A percentile compares a stretch with the other conserved stretches of the same genome.
Conservation (phyloP, 2,329 filamentous ascomycete species). For the Thermoascus crustaceus region DNA sequence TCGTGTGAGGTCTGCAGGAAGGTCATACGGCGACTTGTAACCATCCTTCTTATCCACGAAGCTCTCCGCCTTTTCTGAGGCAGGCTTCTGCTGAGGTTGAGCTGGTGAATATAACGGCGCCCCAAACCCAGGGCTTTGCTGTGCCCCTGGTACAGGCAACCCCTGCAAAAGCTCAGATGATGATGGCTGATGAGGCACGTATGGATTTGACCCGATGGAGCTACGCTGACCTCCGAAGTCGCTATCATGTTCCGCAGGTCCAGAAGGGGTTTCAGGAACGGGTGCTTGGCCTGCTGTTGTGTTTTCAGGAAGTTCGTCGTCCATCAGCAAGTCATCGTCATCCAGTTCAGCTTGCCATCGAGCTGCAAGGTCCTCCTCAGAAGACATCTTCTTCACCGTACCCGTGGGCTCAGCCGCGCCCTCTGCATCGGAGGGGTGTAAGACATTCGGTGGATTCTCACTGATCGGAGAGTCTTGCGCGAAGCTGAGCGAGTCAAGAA, state of each 20-base stretch:
- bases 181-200: conserved; percentile 44
- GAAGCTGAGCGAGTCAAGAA: conserved; percentile 46
- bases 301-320: conserved; percentile 40
- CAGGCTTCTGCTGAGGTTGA: conserved; percentile 19
- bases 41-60: conserved; percentile 90
- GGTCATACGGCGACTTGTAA: conserved; percentile 89
- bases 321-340: conserved; percentile 77
- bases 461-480: conserved; percentile 19
- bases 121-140: conserved; percentile 10
- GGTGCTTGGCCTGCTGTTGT: conserved; percentile 12
- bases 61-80: conserved; percentile 58
- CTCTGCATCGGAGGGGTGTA: conserved; percentile 17
- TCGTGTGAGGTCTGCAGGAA: conserved; percentile 72
- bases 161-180: conserved; percentile 39
- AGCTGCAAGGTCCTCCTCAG: conserved; percentile 60
- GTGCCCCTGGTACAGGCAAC: conserved; percentile 18
- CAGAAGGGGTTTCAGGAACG: conserved; percentile 17
- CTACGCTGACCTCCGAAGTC: conserved; percentile 21
- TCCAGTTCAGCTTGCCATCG: conserved; percentile 78
- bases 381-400: conserved; percentile 13
- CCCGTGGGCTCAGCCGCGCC: conserved; percentile 15
- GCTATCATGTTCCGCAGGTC: conserved; percentile 14
- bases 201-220: conserved; percentile 31
- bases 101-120: conserved; percentile 21
- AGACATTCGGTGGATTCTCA: conserved; percentile 22